These are phyloP conservation scores for Boletus vinaceobasis DNA, from an alignment of 768 basidiomycete genomes.

Conservation along the genomic window DNA sequence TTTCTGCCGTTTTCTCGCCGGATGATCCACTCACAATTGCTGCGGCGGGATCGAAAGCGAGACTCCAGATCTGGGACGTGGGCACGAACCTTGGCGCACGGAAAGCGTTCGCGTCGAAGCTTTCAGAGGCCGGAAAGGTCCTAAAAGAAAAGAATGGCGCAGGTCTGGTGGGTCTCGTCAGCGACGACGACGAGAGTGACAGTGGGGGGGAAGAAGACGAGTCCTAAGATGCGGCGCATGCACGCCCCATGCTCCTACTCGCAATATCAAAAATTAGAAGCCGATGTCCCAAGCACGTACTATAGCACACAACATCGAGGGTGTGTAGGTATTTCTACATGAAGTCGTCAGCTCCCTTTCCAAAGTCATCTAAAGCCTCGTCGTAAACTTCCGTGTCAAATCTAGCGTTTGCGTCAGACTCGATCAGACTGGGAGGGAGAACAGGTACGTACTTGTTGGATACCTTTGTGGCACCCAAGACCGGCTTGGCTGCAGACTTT, in stretches of 20 bases:
- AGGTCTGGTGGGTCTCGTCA: conserved; percentile 66
- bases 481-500: conserved; percentile 68
- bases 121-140: conserved; percentile 66
- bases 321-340: conserved; percentile 58
- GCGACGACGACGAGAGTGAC: conserved; percentile 68
- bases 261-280: background rate
- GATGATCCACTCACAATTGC: conserved; percentile 93
- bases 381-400: conserved; percentile 81
- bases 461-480: conserved; percentile 67
- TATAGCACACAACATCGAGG: conserved; percentile 13
- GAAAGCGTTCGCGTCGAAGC: conserved; percentile 77
- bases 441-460: conserved; percentile 50
- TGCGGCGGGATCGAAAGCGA: conserved; percentile 91
- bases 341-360: conserved; percentile 73
- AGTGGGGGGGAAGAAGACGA: conserved; percentile 41
- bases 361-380: conserved; percentile 88
- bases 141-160: conserved; percentile 63
- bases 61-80: conserved; percentile 94
- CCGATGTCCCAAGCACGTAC: conserved; percentile 4
- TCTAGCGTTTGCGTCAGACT: conserved; percentile 38
- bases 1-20: conserved; percentile 87
- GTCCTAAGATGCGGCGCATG: conserved; percentile 4
- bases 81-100: conserved; percentile 78
- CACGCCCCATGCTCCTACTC: background rate
- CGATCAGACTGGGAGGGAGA: background rate